These are phyloP conservation scores for Coemansia sp. DNA, from an alignment of 192 early-diverging fungal genomes.

Conservation along the genomic window DNA sequence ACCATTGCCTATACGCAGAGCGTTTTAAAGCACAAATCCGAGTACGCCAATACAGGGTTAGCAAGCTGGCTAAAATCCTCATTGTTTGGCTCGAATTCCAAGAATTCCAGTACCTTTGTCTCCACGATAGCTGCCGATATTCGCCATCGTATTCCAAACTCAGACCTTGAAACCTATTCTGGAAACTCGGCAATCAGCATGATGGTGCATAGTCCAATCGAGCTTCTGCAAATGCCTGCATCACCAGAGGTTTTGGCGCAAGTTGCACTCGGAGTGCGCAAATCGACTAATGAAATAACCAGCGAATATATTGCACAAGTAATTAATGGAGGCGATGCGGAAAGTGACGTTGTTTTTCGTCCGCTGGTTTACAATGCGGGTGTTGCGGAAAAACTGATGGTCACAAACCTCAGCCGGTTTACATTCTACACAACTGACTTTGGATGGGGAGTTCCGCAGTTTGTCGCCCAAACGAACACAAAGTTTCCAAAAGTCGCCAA, in stretches of 20 bases:
- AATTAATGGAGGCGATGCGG: not conserved
- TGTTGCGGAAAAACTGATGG: not conserved
- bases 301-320: constrained; percentile 10
- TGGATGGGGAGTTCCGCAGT: constrained; percentile 12
- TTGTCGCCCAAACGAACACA: not conserved
- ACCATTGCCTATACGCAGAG: constrained; percentile 14
- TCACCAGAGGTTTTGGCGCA: not conserved
- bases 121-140: not conserved
- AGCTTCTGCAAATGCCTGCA: constrained; percentile 7
- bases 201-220: not conserved
- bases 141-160: not conserved
- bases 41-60: not conserved
- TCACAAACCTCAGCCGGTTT: not conserved
- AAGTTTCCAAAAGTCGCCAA: no score
- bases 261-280: not conserved
- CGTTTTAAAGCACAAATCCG: not conserved
- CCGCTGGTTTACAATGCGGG: not conserved
- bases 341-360: not conserved
- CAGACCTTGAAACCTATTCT: not conserved
- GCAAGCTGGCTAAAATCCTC: not conserved
- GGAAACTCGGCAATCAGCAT: not conserved
- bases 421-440: constrained; percentile 6
- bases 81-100: not conserved
- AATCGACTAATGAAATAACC: not conserved
- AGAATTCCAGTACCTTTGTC: not conserved